Percentiles rank a stretch among this genome's conserved stretches.
These are phyloP conservation scores for Cercospora zeae-maydis DNA, from an alignment of 2,329 filamentous ascomycete genomes.

Conservation along the genomic window DNA sequence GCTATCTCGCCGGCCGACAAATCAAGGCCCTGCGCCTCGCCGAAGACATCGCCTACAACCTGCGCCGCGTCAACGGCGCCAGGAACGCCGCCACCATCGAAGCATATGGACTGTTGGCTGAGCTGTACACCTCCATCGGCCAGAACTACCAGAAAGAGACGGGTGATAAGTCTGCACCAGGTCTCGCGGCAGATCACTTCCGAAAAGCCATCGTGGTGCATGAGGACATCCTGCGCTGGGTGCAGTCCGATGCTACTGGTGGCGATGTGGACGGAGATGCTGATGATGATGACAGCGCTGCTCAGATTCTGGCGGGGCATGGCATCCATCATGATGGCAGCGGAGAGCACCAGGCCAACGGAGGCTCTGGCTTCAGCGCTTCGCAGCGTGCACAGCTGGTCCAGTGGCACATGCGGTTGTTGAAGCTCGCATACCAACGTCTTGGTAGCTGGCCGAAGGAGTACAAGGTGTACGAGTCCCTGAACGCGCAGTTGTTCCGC, in stretches of 20 bases:
- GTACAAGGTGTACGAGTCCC: constrained; percentile 47
- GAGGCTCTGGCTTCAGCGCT: constrained; percentile 24
- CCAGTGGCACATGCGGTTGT: constrained; percentile 38
- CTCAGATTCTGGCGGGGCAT: constrained; percentile 37
- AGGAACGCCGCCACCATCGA: constrained; percentile 48
- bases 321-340: constrained; percentile 33
- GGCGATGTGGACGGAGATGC: constrained; percentile 34
- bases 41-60: constrained; percentile 56
- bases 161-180: constrained; percentile 35
- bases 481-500: constrained; percentile 46
- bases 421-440: constrained; percentile 43
- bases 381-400: constrained; percentile 32
- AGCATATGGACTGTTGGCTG: constrained; percentile 49
- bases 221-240: constrained; percentile 33
- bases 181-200: constrained; percentile 40
- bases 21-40: constrained; percentile 46
- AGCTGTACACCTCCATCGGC: constrained; percentile 47
- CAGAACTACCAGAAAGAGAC: constrained; percentile 40
- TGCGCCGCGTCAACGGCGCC: constrained; percentile 52
- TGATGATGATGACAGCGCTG: constrained; percentile 39
- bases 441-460: constrained; percentile 47
- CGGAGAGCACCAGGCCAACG: constrained; percentile 22
- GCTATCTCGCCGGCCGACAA: constrained; percentile 49
- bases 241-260: constrained; percentile 28
- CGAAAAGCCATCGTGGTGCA: constrained; percentile 39